Base-by-base conservation (phyloP, 352 stramenopile species). In the Halophytophthora batemanensis region DNA sequence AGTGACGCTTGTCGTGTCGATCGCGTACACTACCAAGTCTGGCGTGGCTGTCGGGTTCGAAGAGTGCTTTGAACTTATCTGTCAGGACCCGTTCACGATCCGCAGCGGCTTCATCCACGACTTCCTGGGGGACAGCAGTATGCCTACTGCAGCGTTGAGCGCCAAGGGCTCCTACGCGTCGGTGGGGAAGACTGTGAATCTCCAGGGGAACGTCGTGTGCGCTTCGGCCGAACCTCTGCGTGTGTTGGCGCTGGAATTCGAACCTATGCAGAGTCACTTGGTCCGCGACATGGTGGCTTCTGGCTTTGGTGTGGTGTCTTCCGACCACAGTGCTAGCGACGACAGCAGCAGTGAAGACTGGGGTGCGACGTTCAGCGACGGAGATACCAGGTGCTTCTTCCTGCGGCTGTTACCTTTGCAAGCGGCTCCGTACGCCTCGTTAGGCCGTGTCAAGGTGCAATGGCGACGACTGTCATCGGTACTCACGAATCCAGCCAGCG, bases 21-120 rank as follows among this genome's bases (percentile, higher is more conserved):
- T 92, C 7, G 61, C 75, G 23, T 92, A 92, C 45, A 64, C 69
- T 4, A 92, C 78, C 19, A 89, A 86, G 42, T 66, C 56, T 34
- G 79, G 82, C 0, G 82, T 90, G 6, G 55, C 72, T 36, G 77
- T 90, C 15, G 72, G 66, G 22, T 58, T 89, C 18, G 77, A 89
- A 31, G 77, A 90, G 53, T 64, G 75, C 3, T 90, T 84, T 43
- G 71, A 88, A 21, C 43, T 92, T 5, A 31, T 65, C 5, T 92
- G 82, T 42, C 64, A 72, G 18, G 65, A 88, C 44, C 77, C 82
- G 36, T 89, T 92, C 49, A 40, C 43, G 2, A 64, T 91, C 42
- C 64, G 55, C 33, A 77, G 69, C 25, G 64, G 62, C 1, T 71
- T 91, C 33, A 67, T 87, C 35, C 72, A 89, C 39, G 81, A 91